phyloP scores from a whole-genome alignment of 441 rosid genomes.

The Macaranga tanarius region DNA sequence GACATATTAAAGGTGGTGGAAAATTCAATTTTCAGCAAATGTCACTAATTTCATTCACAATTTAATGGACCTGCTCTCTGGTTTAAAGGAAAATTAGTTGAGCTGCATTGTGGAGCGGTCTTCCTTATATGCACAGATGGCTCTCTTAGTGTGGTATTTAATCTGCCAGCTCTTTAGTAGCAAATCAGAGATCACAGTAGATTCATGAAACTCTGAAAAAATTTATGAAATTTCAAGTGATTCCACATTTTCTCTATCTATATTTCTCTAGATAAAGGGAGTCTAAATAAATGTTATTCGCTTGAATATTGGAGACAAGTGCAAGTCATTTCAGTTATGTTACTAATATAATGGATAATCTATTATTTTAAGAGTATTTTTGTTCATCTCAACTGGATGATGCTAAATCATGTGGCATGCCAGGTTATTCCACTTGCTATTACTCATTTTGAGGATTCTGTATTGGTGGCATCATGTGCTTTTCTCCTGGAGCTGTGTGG shows the following conservation, averaged over 20 bases:
- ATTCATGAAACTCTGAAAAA: constrained; percentile 6
- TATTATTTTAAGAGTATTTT: not conserved
- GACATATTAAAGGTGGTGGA: not conserved
- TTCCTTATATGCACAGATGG: not conserved
- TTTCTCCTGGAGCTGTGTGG: constrained; percentile 97
- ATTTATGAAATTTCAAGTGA: not conserved
- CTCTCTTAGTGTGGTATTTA: not conserved
- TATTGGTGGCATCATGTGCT: constrained; percentile 86
- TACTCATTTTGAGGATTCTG: constrained; percentile 78
- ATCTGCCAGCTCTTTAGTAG: not conserved
- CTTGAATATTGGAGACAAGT: not conserved
- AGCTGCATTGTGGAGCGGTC: not conserved
- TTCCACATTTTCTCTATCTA: not conserved
- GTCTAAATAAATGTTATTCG: not conserved
- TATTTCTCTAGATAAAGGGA: not conserved
- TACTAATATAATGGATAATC: not conserved
- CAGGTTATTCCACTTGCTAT: constrained; percentile 96
- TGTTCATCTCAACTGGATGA: constrained; percentile 16
- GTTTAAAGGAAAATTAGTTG: not conserved
- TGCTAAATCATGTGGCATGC: constrained; percentile 21
- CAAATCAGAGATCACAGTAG: not conserved
- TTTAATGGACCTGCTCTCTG: not conserved
- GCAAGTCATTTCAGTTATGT: not conserved
- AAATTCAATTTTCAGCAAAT: not conserved
- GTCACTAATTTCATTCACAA: not conserved